Evolutionary conservation across 2,329 filamentous ascomycete genomes (phyloP).

Genomic region (Endoconidiophora polonica): DNA sequence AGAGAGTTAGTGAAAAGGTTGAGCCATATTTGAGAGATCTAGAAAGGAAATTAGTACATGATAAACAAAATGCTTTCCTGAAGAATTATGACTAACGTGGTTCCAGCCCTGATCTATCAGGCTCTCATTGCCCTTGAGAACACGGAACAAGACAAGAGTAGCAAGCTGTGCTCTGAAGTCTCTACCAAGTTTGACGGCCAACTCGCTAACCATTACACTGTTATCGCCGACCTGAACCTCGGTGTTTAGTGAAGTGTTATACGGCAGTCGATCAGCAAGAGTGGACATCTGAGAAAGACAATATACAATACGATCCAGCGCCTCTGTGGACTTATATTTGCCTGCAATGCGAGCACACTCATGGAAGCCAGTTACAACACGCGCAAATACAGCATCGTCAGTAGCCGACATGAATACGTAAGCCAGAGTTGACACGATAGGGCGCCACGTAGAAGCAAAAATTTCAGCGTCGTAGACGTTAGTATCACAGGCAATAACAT

Average conservation of each 20-base stretch:
- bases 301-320: constrained; percentile 82
- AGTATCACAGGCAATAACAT: constrained; percentile 65
- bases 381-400: constrained; percentile 85
- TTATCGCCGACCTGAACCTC: constrained; percentile 85
- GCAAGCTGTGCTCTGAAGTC: constrained; percentile 89
- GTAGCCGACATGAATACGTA: constrained; percentile 99
- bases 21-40: constrained; percentile 82
- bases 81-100: constrained; percentile 36
- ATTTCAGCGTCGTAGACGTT: constrained; percentile 96
- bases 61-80: constrained; percentile 2
- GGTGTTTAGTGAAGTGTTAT: constrained; percentile 80
- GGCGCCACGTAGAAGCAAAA: constrained; percentile 91
- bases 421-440: constrained; percentile 82
- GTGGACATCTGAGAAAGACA: constrained; percentile 84
- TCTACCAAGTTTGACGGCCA: constrained; percentile 86
- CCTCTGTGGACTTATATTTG: constrained; percentile 66
- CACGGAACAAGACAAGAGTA: constrained; percentile 85
- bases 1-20: constrained; percentile 95
- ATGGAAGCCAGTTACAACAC: constrained; percentile 86
- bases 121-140: constrained; percentile 70
- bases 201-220: constrained; percentile 95
- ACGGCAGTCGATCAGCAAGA: constrained; percentile 55
- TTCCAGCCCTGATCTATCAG: constrained; percentile 65
- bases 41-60: constrained; percentile 23
- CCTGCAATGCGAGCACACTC: constrained; percentile 89